phyloP scores from a whole-genome alignment of 2,329 filamentous ascomycete genomes.

The Alternaria solani region DNA sequence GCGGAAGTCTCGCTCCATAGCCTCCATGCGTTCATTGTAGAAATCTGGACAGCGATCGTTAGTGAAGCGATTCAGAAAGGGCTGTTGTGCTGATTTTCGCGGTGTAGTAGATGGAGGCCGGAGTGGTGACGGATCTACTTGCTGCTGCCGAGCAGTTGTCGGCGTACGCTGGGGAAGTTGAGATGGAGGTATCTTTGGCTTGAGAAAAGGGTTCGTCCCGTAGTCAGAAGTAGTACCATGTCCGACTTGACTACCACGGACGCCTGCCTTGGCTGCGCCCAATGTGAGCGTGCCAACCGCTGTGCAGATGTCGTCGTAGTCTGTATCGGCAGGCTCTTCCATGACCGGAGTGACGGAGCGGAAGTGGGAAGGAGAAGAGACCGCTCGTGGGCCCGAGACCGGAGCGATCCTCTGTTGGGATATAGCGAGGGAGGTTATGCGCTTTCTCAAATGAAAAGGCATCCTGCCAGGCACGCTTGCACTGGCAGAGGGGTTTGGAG shows the following conservation, averaged over 20 bases:
- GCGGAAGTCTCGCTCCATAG: slow-evolving; percentile 77
- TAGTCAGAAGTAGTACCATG: slow-evolving; percentile 41
- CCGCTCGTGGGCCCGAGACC: slow-evolving; percentile 27
- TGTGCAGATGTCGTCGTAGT: slow-evolving; percentile 38
- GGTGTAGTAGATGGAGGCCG: slow-evolving; percentile 30
- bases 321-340: slow-evolving; percentile 42
- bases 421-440: slow-evolving; percentile 27
- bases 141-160: slow-evolving; percentile 29
- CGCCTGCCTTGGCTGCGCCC: slow-evolving; percentile 30
- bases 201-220: slow-evolving; percentile 33
- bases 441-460: slow-evolving; percentile 27
- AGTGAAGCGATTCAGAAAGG: slow-evolving; percentile 77
- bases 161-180: slow-evolving; percentile 37
- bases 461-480: slow-evolving; percentile 44
- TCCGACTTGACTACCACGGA: slow-evolving; percentile 31
- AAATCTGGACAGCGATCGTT: slow-evolving; percentile 74
- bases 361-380: slow-evolving; percentile 38
- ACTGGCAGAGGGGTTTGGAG: slow-evolving; percentile 41
- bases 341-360: slow-evolving; percentile 34
- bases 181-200: slow-evolving; percentile 27
- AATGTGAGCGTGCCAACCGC: slow-evolving; percentile 37
- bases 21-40: slow-evolving; percentile 79
- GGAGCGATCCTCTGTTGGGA: slow-evolving; percentile 22
- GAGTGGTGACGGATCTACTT: slow-evolving; percentile 17
- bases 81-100: slow-evolving; percentile 54